Conservation (phyloP, 23 red algal species). For the Gracilaria gracilis region DNA sequence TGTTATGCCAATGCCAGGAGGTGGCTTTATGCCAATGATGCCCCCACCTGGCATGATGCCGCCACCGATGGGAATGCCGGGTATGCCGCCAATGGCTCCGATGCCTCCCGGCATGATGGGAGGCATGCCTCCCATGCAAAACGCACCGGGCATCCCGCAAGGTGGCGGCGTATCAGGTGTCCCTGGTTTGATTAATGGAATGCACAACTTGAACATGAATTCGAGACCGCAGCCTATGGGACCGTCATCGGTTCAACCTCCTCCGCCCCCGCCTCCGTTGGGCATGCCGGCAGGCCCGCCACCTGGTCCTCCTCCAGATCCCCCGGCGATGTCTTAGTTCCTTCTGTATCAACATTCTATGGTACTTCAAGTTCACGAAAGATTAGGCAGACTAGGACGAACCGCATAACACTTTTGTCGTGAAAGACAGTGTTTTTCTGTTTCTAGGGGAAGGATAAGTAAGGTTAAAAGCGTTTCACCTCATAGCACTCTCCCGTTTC, state of each 20-base stretch:
- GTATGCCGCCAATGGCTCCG: constrained; percentile 23
- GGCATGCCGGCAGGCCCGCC: constrained; percentile 65
- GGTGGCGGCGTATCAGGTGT: constrained; percentile 16
- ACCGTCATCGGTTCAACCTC: not conserved
- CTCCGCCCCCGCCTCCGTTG: constrained; percentile 54
- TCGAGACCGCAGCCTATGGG: constrained; percentile 23
- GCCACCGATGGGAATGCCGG: constrained; percentile 37
- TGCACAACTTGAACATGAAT: constrained; percentile 58
- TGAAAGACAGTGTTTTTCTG: not conserved
- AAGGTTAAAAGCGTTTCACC: not conserved
- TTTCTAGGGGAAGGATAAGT: not conserved
- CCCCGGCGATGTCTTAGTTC: constrained; percentile 23
- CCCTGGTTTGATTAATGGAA: constrained; percentile 55
- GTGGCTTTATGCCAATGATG: constrained; percentile 72
- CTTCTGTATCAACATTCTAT: not conserved
- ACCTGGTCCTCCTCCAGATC: constrained; percentile 61
- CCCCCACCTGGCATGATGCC: constrained; percentile 41
- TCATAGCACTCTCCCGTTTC: not conserved
- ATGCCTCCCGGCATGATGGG: constrained; percentile 44
- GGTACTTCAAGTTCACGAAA: not conserved
- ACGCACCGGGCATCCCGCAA: constrained; percentile 33
- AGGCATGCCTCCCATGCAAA: constrained; percentile 37
- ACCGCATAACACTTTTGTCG: not conserved
- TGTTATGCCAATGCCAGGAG: constrained; percentile 66
- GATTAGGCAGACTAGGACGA: not conserved